Conservation (phyloP, 306 rosid species). For the Mucuna pruriens region DNA sequence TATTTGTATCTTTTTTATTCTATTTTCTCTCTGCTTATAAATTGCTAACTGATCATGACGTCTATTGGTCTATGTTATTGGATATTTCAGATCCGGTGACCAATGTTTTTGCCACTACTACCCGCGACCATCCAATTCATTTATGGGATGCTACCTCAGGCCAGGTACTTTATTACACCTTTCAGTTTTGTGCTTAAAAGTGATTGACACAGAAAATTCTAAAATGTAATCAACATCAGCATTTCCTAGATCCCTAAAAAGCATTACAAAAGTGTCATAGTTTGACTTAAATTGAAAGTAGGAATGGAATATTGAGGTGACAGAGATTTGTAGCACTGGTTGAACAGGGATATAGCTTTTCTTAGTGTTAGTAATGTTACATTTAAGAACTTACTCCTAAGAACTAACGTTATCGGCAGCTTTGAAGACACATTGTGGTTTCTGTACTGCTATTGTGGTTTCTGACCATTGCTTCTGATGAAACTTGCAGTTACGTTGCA, state of each 20-base stretch:
- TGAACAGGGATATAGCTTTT: conserved; percentile 6
- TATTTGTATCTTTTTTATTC: background rate
- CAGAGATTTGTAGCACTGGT: background rate
- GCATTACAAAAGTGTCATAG: background rate
- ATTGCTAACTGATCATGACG: background rate
- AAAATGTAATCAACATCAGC: background rate
- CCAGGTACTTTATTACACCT: conserved; percentile 57
- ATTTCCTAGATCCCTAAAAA: background rate
- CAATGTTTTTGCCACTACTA: conserved; percentile 85
- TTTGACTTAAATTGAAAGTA: conserved; percentile 17
- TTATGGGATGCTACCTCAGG: conserved; percentile 96
- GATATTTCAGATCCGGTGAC: conserved; percentile 75
- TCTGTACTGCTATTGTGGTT: conserved; percentile 25
- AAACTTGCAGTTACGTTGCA: conserved; percentile 84
- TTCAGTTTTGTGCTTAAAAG: background rate
- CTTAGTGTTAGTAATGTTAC: conserved; percentile 10
- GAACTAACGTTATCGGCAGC: background rate
- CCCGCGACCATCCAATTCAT: conserved; percentile 97
- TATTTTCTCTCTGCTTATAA: background rate
- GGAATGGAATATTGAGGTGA: conserved; percentile 1
- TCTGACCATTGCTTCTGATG: conserved; percentile 34
- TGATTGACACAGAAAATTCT: background rate
- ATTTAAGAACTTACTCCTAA: background rate
- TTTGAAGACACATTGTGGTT: conserved; percentile 22
- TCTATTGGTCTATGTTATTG: background rate